A percentile compares a stretch with the other conserved stretches of the same genome.
Conservation (phyloP, 2,329 filamentous ascomycete genomes). For the Curvularia spicifera region DNA sequence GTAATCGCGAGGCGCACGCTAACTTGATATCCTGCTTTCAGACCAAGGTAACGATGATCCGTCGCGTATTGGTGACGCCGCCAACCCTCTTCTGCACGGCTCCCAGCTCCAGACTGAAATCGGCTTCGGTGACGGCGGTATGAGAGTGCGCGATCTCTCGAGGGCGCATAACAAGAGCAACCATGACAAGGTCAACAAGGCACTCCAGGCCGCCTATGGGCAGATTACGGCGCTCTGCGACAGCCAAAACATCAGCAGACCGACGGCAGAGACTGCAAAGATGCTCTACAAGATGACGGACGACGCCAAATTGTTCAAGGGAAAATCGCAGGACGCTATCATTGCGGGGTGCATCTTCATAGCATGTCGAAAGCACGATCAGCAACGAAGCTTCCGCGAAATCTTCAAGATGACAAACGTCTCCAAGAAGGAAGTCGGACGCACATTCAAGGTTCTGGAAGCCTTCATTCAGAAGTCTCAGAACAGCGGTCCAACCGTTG, state of each 20-base stretch:
- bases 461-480: slow-evolving; percentile 77
- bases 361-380: slow-evolving; percentile 86
- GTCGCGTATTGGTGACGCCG: slow-evolving; percentile 94
- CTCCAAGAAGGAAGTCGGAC: slow-evolving; percentile 94
- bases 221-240: slow-evolving; percentile 90
- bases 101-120: slow-evolving; percentile 89
- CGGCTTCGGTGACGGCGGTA: slow-evolving; percentile 77
- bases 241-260: slow-evolving; percentile 67
- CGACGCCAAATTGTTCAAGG: slow-evolving; percentile 91
- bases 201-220: slow-evolving; percentile 80
- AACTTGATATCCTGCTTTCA: slow-evolving; percentile 5
- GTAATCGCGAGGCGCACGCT: slow-evolving; percentile 1
- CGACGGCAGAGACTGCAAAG: slow-evolving; percentile 88
- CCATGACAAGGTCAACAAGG: slow-evolving; percentile 83
- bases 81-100: slow-evolving; percentile 87
- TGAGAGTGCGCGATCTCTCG: slow-evolving; percentile 75
- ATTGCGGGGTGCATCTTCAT: slow-evolving; percentile 98
- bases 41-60: slow-evolving; percentile 94
- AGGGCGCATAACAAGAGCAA: slow-evolving; percentile 83
- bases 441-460: slow-evolving; percentile 92
- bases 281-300: slow-evolving; percentile 94
- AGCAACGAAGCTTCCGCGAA: slow-evolving; percentile 90
- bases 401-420: slow-evolving; percentile 93
- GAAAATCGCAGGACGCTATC: slow-evolving; percentile 90
- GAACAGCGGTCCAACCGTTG: slow-evolving; percentile 30